A percentile compares a stretch with the other conserved stretches of the same genome.
phyloP scores from a whole-genome alignment of 2,329 filamentous ascomycete species.

The Colletotrichum nymphaeae region DNA sequence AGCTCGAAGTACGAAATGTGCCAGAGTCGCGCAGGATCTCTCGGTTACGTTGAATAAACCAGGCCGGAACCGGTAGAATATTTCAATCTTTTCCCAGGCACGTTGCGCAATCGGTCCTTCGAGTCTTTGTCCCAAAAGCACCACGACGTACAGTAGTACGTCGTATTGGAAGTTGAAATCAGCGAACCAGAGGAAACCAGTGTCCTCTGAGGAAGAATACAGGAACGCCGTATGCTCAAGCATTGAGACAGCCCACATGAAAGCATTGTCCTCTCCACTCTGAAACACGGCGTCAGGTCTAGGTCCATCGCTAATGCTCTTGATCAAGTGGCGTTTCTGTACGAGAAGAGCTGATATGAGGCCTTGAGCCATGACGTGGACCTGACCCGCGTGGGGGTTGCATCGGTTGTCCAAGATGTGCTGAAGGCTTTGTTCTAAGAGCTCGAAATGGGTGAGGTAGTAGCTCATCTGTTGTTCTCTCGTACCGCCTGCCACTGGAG shows the following conservation, averaged over 20 bases:
- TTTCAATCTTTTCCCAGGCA: neutral
- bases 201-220: neutral
- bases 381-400: neutral
- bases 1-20: neutral
- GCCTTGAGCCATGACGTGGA: neutral
- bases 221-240: neutral
- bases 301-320: neutral
- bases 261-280: neutral
- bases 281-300: neutral
- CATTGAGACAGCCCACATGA: neutral
- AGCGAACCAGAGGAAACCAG: neutral
- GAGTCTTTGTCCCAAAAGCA: neutral
- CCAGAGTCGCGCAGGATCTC: neutral
- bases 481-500: neutral
- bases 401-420: neutral
- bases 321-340: neutral
- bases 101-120: neutral
- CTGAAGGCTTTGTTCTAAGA: neutral
- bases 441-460: neutral
- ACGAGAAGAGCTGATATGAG: neutral
- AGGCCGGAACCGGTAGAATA: neutral
- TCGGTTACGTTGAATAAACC: neutral
- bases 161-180: neutral
- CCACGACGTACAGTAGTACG: neutral
- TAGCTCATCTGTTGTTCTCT: neutral